Conservation (phyloP, 2,329 filamentous ascomycete species). For the Aspergillus piperis region DNA sequence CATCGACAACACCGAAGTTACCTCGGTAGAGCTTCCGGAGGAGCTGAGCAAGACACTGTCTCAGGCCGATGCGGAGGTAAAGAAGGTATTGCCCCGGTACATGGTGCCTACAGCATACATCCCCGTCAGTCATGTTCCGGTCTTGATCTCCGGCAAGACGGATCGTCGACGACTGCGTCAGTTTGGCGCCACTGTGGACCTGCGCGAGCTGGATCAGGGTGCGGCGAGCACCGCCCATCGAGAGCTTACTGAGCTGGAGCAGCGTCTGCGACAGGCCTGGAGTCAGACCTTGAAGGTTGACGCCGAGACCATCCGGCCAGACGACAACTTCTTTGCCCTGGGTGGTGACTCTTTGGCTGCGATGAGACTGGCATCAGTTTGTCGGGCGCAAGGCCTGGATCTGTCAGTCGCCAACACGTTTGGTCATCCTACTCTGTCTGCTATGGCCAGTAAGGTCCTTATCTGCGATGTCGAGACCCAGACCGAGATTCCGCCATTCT, state of each 20-base stretch:
- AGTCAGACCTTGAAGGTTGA: conserved; percentile 33
- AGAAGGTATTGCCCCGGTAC: conserved; percentile 33
- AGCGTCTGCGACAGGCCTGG: conserved; percentile 39
- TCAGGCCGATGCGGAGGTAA: conserved; percentile 25
- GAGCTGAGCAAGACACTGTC: conserved; percentile 23
- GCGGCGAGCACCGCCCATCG: conserved; percentile 18
- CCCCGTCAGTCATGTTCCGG: conserved; percentile 45
- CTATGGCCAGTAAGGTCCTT: conserved; percentile 46
- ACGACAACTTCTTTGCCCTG: conserved; percentile 42
- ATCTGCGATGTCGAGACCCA: conserved; percentile 30
- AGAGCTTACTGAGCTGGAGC: conserved; percentile 35
- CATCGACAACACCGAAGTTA: conserved; percentile 20
- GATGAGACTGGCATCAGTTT: conserved; percentile 38
- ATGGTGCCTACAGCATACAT: conserved; percentile 47
- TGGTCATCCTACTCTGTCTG: conserved; percentile 33
- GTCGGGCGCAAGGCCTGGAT: conserved; percentile 31
- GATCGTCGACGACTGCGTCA: conserved; percentile 42
- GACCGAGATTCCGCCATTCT: conserved; percentile 29
- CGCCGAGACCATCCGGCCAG: conserved; percentile 34
- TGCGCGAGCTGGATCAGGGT: conserved; percentile 33
- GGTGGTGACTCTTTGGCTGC: conserved; percentile 40
- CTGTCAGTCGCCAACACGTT: conserved; percentile 42
- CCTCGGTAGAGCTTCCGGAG: conserved; percentile 16
- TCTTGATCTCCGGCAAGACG: conserved; percentile 48
- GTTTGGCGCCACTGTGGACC: conserved; percentile 37